Evolutionary conservation across 2,329 filamentous ascomycete species (phyloP).

Genomic region (Ambrosiella cleistominuta): DNA sequence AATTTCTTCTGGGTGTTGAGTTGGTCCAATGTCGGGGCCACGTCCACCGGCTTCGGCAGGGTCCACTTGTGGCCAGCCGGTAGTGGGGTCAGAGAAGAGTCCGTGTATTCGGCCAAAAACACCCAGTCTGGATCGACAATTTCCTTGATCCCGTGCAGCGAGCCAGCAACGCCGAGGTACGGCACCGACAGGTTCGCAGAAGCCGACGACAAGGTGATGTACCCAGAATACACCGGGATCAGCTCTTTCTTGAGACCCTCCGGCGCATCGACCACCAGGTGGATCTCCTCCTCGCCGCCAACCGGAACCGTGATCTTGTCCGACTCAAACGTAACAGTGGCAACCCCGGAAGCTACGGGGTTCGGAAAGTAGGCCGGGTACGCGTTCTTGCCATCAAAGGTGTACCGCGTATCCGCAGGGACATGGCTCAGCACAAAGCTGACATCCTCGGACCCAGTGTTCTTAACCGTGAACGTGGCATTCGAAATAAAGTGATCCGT

Average conservation of each 20-base stretch:
- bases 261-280: conserved; percentile 13
- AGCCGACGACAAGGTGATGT: conserved; percentile 25
- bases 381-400: conserved; percentile 14
- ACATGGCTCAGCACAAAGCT: conserved; percentile 24
- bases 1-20: neutral
- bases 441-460: conserved; percentile 21
- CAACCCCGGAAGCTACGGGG: neutral
- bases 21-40: neutral
- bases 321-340: neutral
- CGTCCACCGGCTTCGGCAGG: neutral
- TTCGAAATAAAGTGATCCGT: conserved; percentile 20
- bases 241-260: conserved; percentile 16
- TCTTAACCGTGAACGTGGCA: conserved; percentile 22
- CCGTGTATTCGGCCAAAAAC: conserved; percentile 4
- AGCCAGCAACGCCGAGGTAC: conserved; percentile 18
- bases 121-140: conserved; percentile 4
- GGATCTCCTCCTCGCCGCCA: conserved; percentile 15
- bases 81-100: neutral
- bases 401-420: conserved; percentile 23
- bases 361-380: conserved; percentile 13
- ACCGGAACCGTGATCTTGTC: conserved; percentile 13
- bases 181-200: conserved; percentile 26
- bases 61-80: neutral
- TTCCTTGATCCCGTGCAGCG: neutral
- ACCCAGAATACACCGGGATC: conserved; percentile 28